Conservation (phyloP, 2,329 filamentous ascomycete species). For the Beauveria sp. region DNA sequence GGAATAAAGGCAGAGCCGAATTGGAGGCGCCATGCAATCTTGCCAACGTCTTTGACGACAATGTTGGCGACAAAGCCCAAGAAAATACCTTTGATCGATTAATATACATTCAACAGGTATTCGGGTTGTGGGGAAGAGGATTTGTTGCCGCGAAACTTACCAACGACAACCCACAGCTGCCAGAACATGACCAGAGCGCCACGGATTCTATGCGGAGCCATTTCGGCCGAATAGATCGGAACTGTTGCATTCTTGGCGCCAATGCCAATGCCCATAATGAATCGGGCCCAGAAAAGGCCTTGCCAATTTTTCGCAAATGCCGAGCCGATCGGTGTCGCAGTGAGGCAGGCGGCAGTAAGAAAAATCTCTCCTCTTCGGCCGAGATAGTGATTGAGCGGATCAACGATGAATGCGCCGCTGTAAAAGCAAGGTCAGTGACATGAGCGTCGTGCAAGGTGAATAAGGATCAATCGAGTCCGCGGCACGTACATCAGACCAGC, state of each 20-base stretch:
- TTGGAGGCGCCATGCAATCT: conserved; percentile 54
- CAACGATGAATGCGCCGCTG: conserved; percentile 23
- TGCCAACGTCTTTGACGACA: conserved; percentile 43
- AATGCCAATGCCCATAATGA: conserved; percentile 61
- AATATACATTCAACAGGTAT: conserved; percentile 23
- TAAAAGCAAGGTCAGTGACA: not conserved
- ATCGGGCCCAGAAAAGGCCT: conserved; percentile 56
- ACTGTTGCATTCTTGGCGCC: conserved; percentile 57
- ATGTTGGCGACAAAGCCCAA: conserved; percentile 46
- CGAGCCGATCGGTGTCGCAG: conserved; percentile 47
- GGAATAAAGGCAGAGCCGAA: conserved; percentile 51
- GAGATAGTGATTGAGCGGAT: conserved; percentile 53
- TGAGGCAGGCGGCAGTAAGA: conserved; percentile 41
- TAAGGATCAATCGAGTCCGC: not conserved
- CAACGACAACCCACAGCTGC: conserved; percentile 34
- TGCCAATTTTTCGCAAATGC: conserved; percentile 58
- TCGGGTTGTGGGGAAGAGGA: no score
- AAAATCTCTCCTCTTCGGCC: conserved; percentile 63
- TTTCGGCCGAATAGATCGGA: conserved; percentile 68
- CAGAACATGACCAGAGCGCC: conserved; percentile 76
- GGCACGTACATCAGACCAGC: conserved; percentile 49
- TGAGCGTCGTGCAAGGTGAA: not conserved
- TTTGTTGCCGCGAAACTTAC: conserved; percentile 1
- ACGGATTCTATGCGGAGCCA: conserved; percentile 56
- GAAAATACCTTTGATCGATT: conserved; percentile 35